Evolutionary conservation across 2,329 filamentous ascomycete species (phyloP).

Genomic region (Geoglossum cookeanum): DNA sequence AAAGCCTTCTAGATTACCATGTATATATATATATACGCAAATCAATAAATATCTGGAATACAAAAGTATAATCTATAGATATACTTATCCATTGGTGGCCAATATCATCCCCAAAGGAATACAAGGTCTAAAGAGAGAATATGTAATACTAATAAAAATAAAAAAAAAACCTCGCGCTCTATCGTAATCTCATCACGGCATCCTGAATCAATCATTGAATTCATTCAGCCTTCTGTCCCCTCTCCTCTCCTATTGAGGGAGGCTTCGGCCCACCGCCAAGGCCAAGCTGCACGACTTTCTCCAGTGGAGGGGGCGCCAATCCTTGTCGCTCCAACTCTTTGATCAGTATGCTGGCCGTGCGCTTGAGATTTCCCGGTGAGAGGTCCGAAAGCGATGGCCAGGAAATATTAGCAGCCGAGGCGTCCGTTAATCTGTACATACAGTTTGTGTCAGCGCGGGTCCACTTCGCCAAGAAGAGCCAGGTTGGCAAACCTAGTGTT

Average conservation of each 20-base stretch:
- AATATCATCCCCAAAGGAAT: too few species aligned
- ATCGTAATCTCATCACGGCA: background rate
- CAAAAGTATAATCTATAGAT: too few species aligned
- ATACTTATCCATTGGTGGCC: too few species aligned
- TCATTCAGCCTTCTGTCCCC: background rate
- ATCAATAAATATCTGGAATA: too few species aligned
- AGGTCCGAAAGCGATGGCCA: slow-evolving; percentile 56
- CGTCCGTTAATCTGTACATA: background rate
- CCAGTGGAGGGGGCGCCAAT: slow-evolving; percentile 34
- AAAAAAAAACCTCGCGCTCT: background rate
- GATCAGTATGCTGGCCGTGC: slow-evolving; percentile 70
- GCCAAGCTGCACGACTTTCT: slow-evolving; percentile 5
- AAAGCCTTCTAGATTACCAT: too few species aligned
- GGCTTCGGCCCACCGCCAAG: background rate
- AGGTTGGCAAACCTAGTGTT: slow-evolving; percentile 29
- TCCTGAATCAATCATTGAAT: background rate
- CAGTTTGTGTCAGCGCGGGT: background rate
- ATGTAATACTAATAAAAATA: background rate
- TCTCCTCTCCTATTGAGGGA: background rate
- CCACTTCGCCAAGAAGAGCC: slow-evolving; percentile 1
- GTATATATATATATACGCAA: too few species aligned
- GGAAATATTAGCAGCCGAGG: slow-evolving; percentile 22
- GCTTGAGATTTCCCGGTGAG: slow-evolving; percentile 57
- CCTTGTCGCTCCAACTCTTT: slow-evolving; percentile 54
- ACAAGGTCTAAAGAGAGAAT: background rate